Evolutionary conservation across 192 early-diverging fungal species (phyloP), one percentile per base, ranked within the genome.

Genomic region (Backusella psychrophila): DNA sequence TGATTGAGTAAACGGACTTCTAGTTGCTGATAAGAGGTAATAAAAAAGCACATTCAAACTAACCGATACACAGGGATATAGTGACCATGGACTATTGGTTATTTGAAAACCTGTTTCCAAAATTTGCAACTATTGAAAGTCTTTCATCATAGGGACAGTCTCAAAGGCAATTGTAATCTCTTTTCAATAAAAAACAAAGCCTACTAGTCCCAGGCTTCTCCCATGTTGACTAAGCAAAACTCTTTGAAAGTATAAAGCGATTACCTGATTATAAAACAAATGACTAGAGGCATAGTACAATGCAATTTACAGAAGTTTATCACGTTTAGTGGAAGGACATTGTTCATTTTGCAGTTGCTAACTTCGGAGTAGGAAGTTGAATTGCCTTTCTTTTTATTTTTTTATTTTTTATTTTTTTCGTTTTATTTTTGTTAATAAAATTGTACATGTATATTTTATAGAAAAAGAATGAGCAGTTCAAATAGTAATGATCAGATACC

Each of bases 401-500:
- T 21, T 56, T 6, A 33, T 23, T 21, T 56, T 21, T n/a, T n/a
- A n/a, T n/a, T 21, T n/a, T 56, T 21, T 56, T n/a, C n/a, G 52
- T 56, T 1, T 56, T 9, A 21, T 56, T 9, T 33, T 3, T 33
- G 31, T 33, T 33, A 33, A 33, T 33, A 33, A 33, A 33, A 33
- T 33, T 33, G 7, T n/a, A 21, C n/a, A 11, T 56, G 8, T 21
- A 21, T 56, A 21, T 9, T 56, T 56, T 39, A 39, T 39, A 39
- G 38, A 56, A 6, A 56, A 7, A 56, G 19, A 56, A 56, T 56
- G 52, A 56, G 52, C 19, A 56, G 52, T 56, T 56, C 52, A 23
- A 56, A 56, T 56, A 56, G 53, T 21, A 56, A 56, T 56, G 53
- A 56, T 56, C 21, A 74, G 4, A 49, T 75, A 8, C 74, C 74